These are phyloP conservation scores for Naganishia albida DNA, from an alignment of 1,284 basidiomycete species.

Conservation along the genomic window DNA sequence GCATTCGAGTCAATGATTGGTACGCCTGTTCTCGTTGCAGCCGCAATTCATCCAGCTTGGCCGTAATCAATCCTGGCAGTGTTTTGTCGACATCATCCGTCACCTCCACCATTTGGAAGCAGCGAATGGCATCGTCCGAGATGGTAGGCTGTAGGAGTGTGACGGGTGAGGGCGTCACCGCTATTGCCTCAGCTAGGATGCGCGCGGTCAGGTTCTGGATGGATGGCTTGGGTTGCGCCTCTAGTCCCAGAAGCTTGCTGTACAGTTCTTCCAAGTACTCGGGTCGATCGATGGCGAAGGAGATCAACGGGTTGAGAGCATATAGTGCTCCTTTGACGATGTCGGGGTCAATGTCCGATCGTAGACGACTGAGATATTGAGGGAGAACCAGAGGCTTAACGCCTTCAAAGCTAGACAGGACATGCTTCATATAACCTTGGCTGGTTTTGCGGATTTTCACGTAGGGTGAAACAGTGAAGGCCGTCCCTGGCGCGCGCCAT, in stretches of 20 bases:
- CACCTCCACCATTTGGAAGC: constrained; percentile 9
- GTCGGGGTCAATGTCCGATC: constrained; percentile 81
- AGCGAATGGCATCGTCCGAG: neutral
- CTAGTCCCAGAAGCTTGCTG: constrained; percentile 15
- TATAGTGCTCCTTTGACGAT: constrained; percentile 95
- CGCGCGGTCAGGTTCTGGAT: constrained; percentile 20
- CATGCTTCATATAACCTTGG: constrained; percentile 23
- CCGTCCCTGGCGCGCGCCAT: constrained; percentile 79
- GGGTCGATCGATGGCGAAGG: constrained; percentile 25
- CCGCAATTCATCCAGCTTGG: constrained; percentile 9
- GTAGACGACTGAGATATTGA: constrained; percentile 70
- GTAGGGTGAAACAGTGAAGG: constrained; percentile 83
- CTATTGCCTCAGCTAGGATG: constrained; percentile 21
- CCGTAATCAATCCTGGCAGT: neutral
- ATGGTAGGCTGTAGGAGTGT: constrained; percentile 14
- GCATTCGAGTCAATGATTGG: constrained; percentile 56
- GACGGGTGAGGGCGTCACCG: constrained; percentile 14
- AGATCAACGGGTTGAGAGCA: constrained; percentile 61
- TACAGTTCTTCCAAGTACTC: constrained; percentile 25
- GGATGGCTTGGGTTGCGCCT: constrained; percentile 20
- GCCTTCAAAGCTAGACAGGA: constrained; percentile 71
- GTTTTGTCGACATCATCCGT: constrained; percentile 5
- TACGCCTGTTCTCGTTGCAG: constrained; percentile 14
- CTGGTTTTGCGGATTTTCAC: constrained; percentile 63
- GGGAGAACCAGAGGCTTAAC: constrained; percentile 74